Evolutionary conservation across 345 rosid species (phyloP).

Genomic region (Heritiera littoralis): DNA sequence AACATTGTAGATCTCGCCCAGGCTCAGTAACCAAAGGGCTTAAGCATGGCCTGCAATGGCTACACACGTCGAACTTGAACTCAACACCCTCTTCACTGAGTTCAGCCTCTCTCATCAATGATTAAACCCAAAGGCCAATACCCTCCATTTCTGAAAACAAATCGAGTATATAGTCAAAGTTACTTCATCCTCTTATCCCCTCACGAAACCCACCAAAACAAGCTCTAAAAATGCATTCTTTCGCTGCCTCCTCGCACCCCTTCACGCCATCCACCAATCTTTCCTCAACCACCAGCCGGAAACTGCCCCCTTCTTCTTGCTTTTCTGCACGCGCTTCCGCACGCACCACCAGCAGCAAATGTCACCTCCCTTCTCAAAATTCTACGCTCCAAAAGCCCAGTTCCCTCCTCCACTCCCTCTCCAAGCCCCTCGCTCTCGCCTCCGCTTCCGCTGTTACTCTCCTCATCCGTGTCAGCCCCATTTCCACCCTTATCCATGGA

Average conservation of each 20-base stretch:
- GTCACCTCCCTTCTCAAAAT: slow-evolving; percentile 31
- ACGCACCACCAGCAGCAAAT: slow-evolving; percentile 36
- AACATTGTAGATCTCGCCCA: not conserved
- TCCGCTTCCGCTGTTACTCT: slow-evolving; percentile 56
- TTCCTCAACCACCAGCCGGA: slow-evolving; percentile 31
- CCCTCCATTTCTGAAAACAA: too few species aligned
- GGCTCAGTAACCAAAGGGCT: not conserved
- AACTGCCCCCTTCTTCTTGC: slow-evolving; percentile 21
- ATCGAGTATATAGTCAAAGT: not conserved
- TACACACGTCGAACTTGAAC: too few species aligned
- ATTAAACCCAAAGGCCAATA: not conserved
- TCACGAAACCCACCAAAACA: not conserved
- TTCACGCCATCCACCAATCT: not conserved
- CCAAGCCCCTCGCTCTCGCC: slow-evolving; percentile 48
- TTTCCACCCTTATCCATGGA: slow-evolving; percentile 29
- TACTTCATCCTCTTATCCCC: slow-evolving; percentile 24
- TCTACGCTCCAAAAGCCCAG: slow-evolving; percentile 21
- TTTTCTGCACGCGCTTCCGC: slow-evolving; percentile 29
- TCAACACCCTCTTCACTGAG: too few species aligned
- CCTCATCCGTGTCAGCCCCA: slow-evolving; percentile 47
- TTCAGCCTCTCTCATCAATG: not conserved
- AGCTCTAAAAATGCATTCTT: slow-evolving; percentile 18
- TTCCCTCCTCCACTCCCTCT: slow-evolving; percentile 38
- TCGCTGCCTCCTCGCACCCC: slow-evolving; percentile 41
- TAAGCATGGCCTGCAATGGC: not conserved